Evolutionary conservation across 495 filamentous ascomycete genomes (phyloP), one percentile per base, ranked within the genome.

Genomic region (Podospora appendiculata): DNA sequence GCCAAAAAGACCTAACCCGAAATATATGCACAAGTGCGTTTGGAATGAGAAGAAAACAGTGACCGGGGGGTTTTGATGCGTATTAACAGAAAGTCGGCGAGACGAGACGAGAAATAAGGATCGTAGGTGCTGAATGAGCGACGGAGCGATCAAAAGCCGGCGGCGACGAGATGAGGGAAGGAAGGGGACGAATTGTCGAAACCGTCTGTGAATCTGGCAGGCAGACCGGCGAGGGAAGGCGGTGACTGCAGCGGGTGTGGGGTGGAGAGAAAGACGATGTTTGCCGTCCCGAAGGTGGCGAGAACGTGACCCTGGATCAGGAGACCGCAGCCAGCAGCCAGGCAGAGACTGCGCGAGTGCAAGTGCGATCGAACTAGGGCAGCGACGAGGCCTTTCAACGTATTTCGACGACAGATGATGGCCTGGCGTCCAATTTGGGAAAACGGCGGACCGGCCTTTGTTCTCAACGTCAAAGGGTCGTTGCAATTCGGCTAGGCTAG

Each of bases 41-140:
- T 25, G 47, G 34, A 38, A 25, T 51, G 47, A 41, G 47, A 55
- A 56, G 47, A 12, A 51, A 45, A 51, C 17, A 44, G 35, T 13
- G 3, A 38, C 12, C 36, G 51, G 41, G n/a, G 33, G 10, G 35
- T 25, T 33, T 34, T 12, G 40, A 40, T 40, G 53, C 36, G 42
- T 47, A 60, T 67, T 64, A 62, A 66, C 56, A 51, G 41, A 43
- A 55, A 53, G 51, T 52, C 39, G 59, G 41, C n/a, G 40, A 6
- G 39, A 53, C 25, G 25, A 25, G 25, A 25, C 25, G 40, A 53
- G 44, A 36, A 49, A 39, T 50, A 64, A 58, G 51, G 56, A 62
- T 52, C 45, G 61, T 58, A 50, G 54, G 50, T 63, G 58, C 61
- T 60, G 63, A 62, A 62, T 57, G 63, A 66, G 61, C 61, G 61